Evolutionary conservation across 176 grass and related monocot genomes (phyloP), one percentile per base, ranked within the genome.

Genomic region (Zoysia japonica): DNA sequence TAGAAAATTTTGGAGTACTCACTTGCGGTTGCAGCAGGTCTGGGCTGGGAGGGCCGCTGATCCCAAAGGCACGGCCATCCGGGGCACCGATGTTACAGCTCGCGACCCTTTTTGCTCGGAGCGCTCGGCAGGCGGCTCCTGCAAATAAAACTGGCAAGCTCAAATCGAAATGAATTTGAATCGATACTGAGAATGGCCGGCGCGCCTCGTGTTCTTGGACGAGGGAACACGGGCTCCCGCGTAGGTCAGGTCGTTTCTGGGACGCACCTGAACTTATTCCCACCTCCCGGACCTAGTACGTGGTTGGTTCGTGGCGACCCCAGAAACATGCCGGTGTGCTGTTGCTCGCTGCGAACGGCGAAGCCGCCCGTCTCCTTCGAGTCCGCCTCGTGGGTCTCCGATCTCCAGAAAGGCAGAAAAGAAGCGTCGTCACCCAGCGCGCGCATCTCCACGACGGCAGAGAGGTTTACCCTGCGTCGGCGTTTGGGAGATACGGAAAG

Each of bases 41-140:
- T 75, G 28, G 28, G 28, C 28, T 28, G 50, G 56, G 40, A 35
- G 78, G 53, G 36, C 71, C 67, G 28, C 12, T 76, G 87, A 72
- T 37, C 50, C 20, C n/a, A 68, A 84, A 60, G 61, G 81, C 28
- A 28, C 28, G 28, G 28, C 28, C 28, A 28, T 28, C 40, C 15
- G 55, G 43, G 80, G 85, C 74, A 87, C 48, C 13, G 85, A 85
- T 64, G 76, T 80, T 54, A 88, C 80, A 45, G 53, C 39, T 49
- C 37, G 74, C 73, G 59, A 79, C 3, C 65, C 44, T 15, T 74
- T 89, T 80, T 47, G 62, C 64, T 28, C 5, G 11, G 68, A 77
- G 43, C 57, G 65, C 71, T 68, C 65, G 61, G 80, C 84, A 28
- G 28, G 28, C 28, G 28, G 28, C 28, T 28, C 28, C 28, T 28